Base-by-base conservation (phyloP, 2,329 filamentous ascomycete genomes). In the Teratosphaeria gauchensis region DNA sequence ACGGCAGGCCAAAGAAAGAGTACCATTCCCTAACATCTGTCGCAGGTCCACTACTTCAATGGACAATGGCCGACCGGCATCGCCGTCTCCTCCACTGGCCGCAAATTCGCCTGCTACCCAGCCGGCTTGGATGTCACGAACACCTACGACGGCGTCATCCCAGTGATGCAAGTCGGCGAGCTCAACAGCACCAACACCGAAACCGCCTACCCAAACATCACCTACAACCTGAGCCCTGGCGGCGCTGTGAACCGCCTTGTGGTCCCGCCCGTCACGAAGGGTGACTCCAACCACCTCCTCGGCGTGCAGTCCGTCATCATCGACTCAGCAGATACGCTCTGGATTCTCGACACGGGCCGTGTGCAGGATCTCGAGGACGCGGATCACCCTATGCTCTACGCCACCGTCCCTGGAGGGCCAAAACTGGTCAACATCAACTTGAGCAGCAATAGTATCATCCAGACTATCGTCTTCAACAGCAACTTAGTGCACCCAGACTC, bases 261-360 rank as follows among this genome's bases (percentile, higher is more conserved):
- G 0, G 71, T 63, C 16, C 79, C 79, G 8, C 70, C 75, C 1
- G 70, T 73, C 1, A 75, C 74, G 33, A 77, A 74, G 33, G 79
- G 79, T 62, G 76, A 80, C 58, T 69, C 73, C n/a, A 65, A 78
- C 62, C 75, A 80, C 65, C 69, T 82, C 11, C 78, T 81, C 58
- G 77, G 78, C 53, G 77, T 80, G 0, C 80, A 82, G 65, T 78
- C 74, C 46, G 77, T 82, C 1, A 78, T 82, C 11, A 73, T 82
- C 19, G 79, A 82, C 61, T 63, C 78, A 0, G 65, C 69, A 2
- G 78, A 82, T 65, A 74, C 77, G 6, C 73, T 81, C 21, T 82
- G 79, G 79, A 76, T 82, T 56, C 74, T 82, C 7, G 80, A 82
- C 61, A 82, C 79, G 2, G 80, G 79, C 8, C 73, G 79, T 24